Conservation (phyloP, 2,329 filamentous ascomycete genomes). For the Arachnopeziza araneosa region DNA sequence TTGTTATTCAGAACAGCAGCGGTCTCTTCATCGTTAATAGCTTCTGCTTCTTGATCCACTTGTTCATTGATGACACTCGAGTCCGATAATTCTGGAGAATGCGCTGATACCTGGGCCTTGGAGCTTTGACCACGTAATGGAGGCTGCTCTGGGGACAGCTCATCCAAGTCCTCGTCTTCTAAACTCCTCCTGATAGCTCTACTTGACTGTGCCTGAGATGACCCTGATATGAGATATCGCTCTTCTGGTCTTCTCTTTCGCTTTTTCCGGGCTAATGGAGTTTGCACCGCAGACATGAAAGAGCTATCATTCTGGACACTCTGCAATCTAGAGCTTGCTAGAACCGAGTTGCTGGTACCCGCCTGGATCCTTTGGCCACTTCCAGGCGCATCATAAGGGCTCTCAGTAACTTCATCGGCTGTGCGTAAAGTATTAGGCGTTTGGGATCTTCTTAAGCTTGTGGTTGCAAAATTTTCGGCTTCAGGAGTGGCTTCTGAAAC, state of each 20-base stretch:
- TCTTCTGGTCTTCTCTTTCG: conserved; percentile 13
- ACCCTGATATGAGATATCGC: neutral
- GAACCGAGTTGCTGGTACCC: conserved; percentile 30
- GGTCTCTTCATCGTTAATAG: conserved; percentile 32
- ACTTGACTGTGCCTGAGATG: neutral
- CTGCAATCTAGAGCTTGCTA: conserved; percentile 14
- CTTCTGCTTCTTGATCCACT: conserved; percentile 28
- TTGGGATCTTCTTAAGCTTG: neutral
- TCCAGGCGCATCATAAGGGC: conserved; percentile 49
- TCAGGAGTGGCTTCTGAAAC: neutral
- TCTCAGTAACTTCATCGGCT: conserved; percentile 46
- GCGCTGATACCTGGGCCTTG: neutral
- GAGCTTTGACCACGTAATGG: conserved; percentile 17
- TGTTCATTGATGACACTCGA: conserved; percentile 26
- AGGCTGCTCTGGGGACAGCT: conserved; percentile 28
- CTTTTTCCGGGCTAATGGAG: conserved; percentile 19
- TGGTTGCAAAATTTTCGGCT: neutral
- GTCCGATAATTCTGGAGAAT: conserved; percentile 24
- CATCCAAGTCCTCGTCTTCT: conserved; percentile 23
- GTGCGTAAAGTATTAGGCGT: neutral
- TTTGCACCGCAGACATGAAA: conserved; percentile 3
- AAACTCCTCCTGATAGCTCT: neutral
- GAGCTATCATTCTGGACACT: conserved; percentile 8
- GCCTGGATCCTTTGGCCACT: conserved; percentile 48
- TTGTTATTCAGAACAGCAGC: conserved; percentile 33